Evolutionary conservation across 2,329 filamentous ascomycete genomes (phyloP).

Genomic region (Aspergillus sp.): DNA sequence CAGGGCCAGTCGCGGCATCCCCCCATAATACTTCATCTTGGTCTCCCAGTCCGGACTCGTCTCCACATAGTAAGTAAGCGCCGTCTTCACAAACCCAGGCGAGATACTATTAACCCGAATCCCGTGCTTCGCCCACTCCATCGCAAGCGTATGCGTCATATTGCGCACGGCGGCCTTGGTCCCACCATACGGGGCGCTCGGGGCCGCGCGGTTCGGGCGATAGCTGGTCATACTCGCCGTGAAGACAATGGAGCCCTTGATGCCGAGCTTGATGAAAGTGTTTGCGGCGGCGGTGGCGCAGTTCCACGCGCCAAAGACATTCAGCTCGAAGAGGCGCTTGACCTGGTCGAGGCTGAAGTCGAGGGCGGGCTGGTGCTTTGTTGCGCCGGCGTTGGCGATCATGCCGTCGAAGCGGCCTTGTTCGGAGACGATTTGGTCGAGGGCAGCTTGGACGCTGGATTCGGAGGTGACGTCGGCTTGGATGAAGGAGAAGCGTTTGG

Average conservation of each 20-base stretch:
- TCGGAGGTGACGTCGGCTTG: constrained; percentile 3
- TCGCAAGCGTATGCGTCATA: constrained; percentile 36
- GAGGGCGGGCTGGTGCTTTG: constrained; percentile 45
- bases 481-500: not conserved
- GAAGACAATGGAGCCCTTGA: constrained; percentile 41
- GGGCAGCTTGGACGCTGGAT: not conserved
- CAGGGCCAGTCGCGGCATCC: constrained; percentile 53
- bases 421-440: not conserved
- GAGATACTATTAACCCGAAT: constrained; percentile 46
- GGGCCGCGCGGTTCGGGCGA: constrained; percentile 41
- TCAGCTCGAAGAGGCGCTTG: constrained; percentile 43
- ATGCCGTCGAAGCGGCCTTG: not conserved
- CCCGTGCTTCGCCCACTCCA: constrained; percentile 48
- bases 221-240: constrained; percentile 50
- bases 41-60: constrained; percentile 51
- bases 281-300: constrained; percentile 26
- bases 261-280: constrained; percentile 41
- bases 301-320: constrained; percentile 32
- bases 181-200: constrained; percentile 48
- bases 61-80: constrained; percentile 52
- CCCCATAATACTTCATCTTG: constrained; percentile 56
- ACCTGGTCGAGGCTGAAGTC: constrained; percentile 41
- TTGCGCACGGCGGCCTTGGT: constrained; percentile 43
- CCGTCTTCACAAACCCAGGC: constrained; percentile 24
- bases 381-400: not conserved